Conservation (phyloP, 1,284 basidiomycete genomes). For the Cutaneotrichosporon sp. region DNA sequence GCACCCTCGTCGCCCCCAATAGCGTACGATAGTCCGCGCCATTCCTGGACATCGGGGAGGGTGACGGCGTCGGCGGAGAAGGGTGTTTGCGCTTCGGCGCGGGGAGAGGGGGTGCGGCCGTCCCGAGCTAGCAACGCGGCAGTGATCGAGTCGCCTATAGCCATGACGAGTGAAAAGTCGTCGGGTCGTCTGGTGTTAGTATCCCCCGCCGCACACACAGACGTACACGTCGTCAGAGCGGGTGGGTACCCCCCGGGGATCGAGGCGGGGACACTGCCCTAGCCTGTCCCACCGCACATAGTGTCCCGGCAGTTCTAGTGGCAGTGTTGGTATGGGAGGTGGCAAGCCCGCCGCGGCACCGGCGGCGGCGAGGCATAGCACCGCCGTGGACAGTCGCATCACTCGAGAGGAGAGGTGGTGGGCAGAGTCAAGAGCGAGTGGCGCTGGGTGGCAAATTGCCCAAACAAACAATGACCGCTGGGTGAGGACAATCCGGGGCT, state of each 20-base stretch:
- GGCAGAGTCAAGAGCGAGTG: too few species aligned
- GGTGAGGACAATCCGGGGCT: too few species aligned
- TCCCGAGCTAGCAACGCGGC: conserved; percentile 42
- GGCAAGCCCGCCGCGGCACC: too few species aligned
- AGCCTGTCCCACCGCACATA: background rate
- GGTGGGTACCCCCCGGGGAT: background rate
- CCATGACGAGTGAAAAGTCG: conserved; percentile 45
- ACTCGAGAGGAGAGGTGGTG: too few species aligned
- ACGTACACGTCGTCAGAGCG: conserved; percentile 25
- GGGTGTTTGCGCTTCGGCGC: too few species aligned
- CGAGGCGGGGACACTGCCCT: background rate
- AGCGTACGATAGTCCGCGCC: conserved; percentile 46
- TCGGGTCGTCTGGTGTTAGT: conserved; percentile 39
- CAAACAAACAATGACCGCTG: too few species aligned
- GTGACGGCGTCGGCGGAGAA: background rate
- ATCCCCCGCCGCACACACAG: background rate
- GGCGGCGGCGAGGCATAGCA: too few species aligned
- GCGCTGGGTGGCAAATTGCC: too few species aligned
- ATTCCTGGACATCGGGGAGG: conserved; percentile 33
- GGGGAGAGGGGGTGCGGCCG: background rate
- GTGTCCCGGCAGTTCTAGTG: background rate
- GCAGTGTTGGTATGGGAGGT: too few species aligned
- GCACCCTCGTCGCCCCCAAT: conserved; percentile 40
- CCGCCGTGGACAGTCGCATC: too few species aligned
- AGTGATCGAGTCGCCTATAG: conserved; percentile 48